Base-by-base conservation (phyloP, 805 yeast genomes). In the Zygoascus bituminiphila region DNA sequence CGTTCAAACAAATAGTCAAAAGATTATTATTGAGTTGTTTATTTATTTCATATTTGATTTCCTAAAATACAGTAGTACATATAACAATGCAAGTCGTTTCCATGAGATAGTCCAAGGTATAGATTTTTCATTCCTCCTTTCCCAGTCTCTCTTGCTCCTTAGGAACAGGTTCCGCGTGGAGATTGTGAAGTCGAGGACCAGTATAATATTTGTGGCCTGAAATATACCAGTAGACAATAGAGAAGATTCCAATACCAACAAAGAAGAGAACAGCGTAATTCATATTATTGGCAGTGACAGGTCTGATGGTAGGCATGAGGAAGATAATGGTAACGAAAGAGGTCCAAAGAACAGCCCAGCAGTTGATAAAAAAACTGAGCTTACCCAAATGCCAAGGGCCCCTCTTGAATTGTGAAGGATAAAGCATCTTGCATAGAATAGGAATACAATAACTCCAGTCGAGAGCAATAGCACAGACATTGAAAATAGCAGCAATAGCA, bases 401-500 rank as follows among this genome's bases (percentile, higher is more conserved):
- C n/a, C 31, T 24, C 43, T 43, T 63, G 48, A 50, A 49, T 25
- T 42, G 25, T 3, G 47, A 40, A 17, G 29, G 36, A 22, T 15
- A 24, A 22, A 46, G 12, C 48, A 54, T 26, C 47, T 53, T 54
- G 49, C 55, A 53, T 21, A 54, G 26, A 39, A 54, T 80, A 2
- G 95, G 95, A 14, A 86, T 78, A 2, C 88, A 80, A 52, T 87
- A 82, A 2, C 93, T 87, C 25, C 84, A 70, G 44, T 88, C 81
- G 50, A 86, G 67, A 2, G 88, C 76, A 19, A 85, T 74, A 2
- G 87, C 93, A 8, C 91, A 81, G 15, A 89, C 81, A 0, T 94
- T 93, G 68, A 85, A 78, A 62, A 86, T 85, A 2, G 94, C 88
- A 62, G 82, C 82, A 64, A 86, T 83, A 0, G 93, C 88, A 6